A percentile compares a stretch with the other conserved stretches of the same genome.
Conservation (phyloP, 1,139 yeast species). For the Debaryomyces subglobosus region DNA sequence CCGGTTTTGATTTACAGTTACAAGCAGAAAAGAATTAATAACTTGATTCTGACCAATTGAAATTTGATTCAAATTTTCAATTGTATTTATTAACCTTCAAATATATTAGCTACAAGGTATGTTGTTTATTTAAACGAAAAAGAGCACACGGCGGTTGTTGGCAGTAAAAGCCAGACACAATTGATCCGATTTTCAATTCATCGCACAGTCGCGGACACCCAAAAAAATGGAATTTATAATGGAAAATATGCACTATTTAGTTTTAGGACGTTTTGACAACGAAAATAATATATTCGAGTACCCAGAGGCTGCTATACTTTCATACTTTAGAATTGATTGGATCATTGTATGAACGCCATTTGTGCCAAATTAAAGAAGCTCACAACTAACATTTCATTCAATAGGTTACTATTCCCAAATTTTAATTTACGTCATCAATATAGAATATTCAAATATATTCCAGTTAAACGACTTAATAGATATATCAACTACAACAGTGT, state of each 20-base stretch:
- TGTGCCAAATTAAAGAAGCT: conserved; percentile 8
- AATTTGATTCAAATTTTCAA: neutral
- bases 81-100: conserved; percentile 1
- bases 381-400: conserved; percentile 11
- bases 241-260: neutral
- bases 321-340: neutral
- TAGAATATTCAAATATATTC: conserved; percentile 3
- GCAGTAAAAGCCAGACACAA: neutral
- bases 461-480: conserved; percentile 4
- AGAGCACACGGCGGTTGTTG: neutral
- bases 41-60: neutral
- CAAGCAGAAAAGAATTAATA: conserved; percentile 2
- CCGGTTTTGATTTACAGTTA: neutral
- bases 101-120: conserved; percentile 3
- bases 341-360: conserved; percentile 11
- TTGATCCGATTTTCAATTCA: neutral
- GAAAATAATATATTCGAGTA: neutral
- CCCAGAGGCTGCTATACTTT: neutral
- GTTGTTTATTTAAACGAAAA: neutral
- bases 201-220: conserved; percentile 3
- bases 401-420: conserved; percentile 3
- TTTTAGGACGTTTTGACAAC: neutral
- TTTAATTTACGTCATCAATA: conserved; percentile 5
- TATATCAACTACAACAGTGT: conserved; percentile 5
- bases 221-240: neutral